These are phyloP conservation scores for Coemansia sp. DNA, from an alignment of 192 early-diverging fungal genomes.

Conservation along the genomic window DNA sequence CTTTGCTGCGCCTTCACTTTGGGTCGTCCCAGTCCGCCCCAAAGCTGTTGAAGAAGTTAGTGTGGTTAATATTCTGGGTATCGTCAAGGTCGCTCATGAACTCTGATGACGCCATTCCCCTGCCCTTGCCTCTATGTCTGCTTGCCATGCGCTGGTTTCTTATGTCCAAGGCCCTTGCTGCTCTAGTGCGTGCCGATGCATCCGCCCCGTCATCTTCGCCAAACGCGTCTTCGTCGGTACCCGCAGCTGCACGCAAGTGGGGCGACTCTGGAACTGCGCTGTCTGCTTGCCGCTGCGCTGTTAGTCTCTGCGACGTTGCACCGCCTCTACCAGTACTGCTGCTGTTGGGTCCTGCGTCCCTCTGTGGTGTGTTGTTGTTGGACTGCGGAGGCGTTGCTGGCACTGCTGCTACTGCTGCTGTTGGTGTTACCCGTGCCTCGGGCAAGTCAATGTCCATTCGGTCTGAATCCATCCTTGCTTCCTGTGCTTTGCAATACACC, in stretches of 20 bases:
- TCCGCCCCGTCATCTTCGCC: not conserved
- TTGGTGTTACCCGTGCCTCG: slow-evolving; percentile 2
- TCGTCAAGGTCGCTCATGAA: slow-evolving; percentile 13
- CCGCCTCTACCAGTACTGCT: not conserved
- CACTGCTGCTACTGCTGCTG: not conserved
- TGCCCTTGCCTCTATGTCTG: not conserved
- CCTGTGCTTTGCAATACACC: too few species aligned
- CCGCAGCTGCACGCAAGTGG: not conserved
- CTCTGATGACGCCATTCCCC: not conserved
- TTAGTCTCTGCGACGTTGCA: not conserved
- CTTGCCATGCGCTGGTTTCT: not conserved
- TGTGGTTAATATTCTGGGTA: slow-evolving; percentile 22
- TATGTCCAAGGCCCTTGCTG: not conserved
- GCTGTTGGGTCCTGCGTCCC: not conserved
- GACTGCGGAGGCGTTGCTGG: slow-evolving; percentile 43
- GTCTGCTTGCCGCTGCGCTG: slow-evolving; percentile 14
- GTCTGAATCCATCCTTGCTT: slow-evolving; percentile 10
- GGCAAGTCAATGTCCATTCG: slow-evolving; percentile 48
- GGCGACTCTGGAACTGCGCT: slow-evolving; percentile 50
- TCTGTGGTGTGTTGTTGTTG: slow-evolving; percentile 33
- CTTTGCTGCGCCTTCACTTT: too few species aligned
- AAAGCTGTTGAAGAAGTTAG: slow-evolving; percentile 37
- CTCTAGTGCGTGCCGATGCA: not conserved
- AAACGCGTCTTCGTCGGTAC: not conserved
- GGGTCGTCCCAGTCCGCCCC: slow-evolving; percentile 28